These are phyloP conservation scores for Nemophila menziesii DNA, from an alignment of 257 asterid species.

Conservation along the genomic window DNA sequence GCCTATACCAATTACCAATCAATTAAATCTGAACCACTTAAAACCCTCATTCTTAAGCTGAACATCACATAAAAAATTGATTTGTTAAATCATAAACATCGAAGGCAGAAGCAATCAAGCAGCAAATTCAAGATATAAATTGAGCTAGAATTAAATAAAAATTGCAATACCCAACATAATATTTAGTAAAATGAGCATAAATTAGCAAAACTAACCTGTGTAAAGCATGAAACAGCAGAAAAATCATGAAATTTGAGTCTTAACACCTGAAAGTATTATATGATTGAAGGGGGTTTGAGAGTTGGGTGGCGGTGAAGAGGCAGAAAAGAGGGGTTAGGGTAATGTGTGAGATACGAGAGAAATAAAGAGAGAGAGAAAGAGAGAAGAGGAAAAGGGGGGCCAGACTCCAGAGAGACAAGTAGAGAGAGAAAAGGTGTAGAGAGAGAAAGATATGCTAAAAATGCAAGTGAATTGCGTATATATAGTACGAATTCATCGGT, in stretches of 20 bases:
- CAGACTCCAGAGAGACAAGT: slow-evolving; percentile 26
- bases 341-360: slow-evolving; percentile 38
- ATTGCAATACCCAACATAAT: slow-evolving; percentile 21
- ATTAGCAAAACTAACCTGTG: slow-evolving; percentile 28
- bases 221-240: slow-evolving; percentile 27
- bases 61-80: slow-evolving; percentile 13
- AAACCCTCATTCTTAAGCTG: slow-evolving; percentile 8
- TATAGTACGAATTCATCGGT: slow-evolving; percentile 54
- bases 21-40: slow-evolving; percentile 4
- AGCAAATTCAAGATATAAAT: slow-evolving; percentile 20
- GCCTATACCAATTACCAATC: not conserved
- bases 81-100: slow-evolving; percentile 16
- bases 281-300: slow-evolving; percentile 5
- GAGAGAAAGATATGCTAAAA: slow-evolving; percentile 21
- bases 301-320: slow-evolving; percentile 20
- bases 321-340: slow-evolving; percentile 42
- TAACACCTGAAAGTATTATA: slow-evolving; percentile 7
- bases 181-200: slow-evolving; percentile 11
- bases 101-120: slow-evolving; percentile 17
- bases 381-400: slow-evolving; percentile 25
- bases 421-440: slow-evolving; percentile 18
- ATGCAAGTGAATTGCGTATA: slow-evolving; percentile 14
- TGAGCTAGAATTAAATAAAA: slow-evolving; percentile 5
- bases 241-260: slow-evolving; percentile 20
- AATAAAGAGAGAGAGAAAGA: slow-evolving; percentile 42